Conservation (phyloP, 257 asterid genomes). For the Linaria vulgaris region DNA sequence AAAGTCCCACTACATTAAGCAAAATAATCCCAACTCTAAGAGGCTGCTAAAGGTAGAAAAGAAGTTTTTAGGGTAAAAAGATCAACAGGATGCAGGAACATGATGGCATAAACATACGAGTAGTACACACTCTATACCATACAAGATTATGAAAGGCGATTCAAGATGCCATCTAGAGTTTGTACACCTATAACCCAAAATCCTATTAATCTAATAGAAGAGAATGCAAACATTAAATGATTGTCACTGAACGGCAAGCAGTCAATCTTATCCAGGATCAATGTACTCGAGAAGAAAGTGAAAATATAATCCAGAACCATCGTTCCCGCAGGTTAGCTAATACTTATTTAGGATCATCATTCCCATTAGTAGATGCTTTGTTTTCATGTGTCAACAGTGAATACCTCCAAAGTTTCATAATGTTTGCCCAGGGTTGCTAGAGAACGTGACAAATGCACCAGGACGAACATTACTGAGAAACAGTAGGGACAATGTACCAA, state of each 20-base stretch:
- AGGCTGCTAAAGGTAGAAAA: conserved; percentile 2
- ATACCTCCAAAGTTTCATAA: not conserved
- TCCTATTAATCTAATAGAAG: not conserved
- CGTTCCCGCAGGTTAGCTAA: too few species aligned
- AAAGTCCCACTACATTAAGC: conserved; percentile 9
- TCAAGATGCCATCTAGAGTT: not conserved
- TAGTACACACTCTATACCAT: not conserved
- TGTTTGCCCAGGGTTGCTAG: not conserved
- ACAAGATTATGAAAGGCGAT: not conserved
- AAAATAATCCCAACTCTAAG: conserved; percentile 8
- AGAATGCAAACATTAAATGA: not conserved
- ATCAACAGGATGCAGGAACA: conserved; percentile 7
- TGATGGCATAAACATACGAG: not conserved
- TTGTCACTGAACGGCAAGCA: not conserved
- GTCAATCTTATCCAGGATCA: too few species aligned
- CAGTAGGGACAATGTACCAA: not conserved
- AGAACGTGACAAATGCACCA: conserved; percentile 13
- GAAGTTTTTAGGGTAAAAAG: not conserved
- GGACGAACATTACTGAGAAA: not conserved
- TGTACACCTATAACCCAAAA: not conserved
- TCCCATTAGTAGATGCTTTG: not conserved
- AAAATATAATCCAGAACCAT: too few species aligned
- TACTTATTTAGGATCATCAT: too few species aligned
- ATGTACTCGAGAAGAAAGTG: too few species aligned
- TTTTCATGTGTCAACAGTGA: conserved; percentile 11